A percentile compares a stretch with the other conserved stretches of the same genome.
phyloP scores from a whole-genome alignment of 2,329 filamentous ascomycete genomes.

The Parascedosporium putredinis region DNA sequence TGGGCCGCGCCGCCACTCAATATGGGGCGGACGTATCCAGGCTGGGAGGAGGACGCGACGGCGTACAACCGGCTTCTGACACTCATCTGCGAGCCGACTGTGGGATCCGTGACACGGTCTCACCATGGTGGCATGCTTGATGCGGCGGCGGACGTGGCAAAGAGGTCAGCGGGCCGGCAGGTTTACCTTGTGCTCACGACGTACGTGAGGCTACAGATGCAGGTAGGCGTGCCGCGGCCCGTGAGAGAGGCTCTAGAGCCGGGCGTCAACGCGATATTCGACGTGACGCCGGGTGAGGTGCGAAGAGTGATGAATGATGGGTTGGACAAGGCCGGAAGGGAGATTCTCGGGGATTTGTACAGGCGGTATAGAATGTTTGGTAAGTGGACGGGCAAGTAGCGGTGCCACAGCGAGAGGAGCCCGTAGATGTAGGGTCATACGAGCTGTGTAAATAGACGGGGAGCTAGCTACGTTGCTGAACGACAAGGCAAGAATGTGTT shows the following conservation, averaged over 20 bases:
- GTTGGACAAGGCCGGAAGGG: conserved; percentile 48
- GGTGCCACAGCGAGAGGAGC: no score
- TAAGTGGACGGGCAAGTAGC: conserved; percentile 51
- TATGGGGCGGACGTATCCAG: conserved; percentile 15
- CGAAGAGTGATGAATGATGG: conserved; percentile 48
- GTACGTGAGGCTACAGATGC: conserved; percentile 52
- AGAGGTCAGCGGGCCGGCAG: conserved; percentile 49
- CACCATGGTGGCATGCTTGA: conserved; percentile 34
- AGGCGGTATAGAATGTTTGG: conserved; percentile 52
- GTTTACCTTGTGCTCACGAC: conserved; percentile 51
- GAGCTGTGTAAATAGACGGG: no score
- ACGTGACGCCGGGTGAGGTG: conserved; percentile 44
- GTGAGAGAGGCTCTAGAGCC: conserved; percentile 46
- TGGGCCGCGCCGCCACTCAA: conserved; percentile 15
- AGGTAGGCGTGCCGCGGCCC: conserved; percentile 36
- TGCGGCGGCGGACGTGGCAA: conserved; percentile 50
- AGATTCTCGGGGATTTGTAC: conserved; percentile 47
- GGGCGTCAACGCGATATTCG: conserved; percentile 48
- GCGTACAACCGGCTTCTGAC: conserved; percentile 46
- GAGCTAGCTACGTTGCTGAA: no score
- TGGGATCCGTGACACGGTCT: conserved; percentile 40
- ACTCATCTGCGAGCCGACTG: conserved; percentile 48
- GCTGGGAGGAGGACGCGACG: conserved; percentile 32
- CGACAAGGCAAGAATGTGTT: no score
- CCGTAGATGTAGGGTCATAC: no score